Evolutionary conservation across 352 stramenopile species (phyloP).

Genomic region (Hyaloperonospora brassicae): DNA sequence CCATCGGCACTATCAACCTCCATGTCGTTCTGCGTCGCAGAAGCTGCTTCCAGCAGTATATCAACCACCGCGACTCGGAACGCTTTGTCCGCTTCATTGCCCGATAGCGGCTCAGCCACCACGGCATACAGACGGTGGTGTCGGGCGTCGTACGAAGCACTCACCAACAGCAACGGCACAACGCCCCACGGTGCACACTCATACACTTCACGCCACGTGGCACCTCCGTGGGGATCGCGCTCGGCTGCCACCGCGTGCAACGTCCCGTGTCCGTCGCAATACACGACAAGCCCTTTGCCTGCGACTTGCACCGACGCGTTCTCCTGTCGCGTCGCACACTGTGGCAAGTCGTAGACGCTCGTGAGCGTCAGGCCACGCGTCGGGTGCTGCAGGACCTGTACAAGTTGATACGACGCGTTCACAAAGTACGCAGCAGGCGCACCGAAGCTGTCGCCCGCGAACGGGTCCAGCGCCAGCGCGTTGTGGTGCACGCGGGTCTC

Average conservation of each 20-base stretch:
- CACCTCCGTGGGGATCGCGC: constrained; percentile 10
- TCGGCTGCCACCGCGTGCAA: constrained; percentile 48
- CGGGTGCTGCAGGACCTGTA: constrained; percentile 42
- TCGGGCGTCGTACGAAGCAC: constrained; percentile 37
- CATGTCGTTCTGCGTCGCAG: constrained; percentile 18
- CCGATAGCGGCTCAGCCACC: constrained; percentile 35
- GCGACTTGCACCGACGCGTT: constrained; percentile 59
- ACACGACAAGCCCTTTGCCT: constrained; percentile 48
- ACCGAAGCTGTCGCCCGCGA: constrained; percentile 29
- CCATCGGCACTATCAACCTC: constrained; percentile 29
- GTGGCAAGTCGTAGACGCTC: constrained; percentile 36
- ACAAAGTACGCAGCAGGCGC: constrained; percentile 58
- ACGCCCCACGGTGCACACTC: constrained; percentile 41
- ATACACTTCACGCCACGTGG: constrained; percentile 39
- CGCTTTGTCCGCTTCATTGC: constrained; percentile 38
- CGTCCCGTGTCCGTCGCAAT: constrained; percentile 51
- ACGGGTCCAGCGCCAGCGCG: constrained; percentile 46
- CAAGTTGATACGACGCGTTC: constrained; percentile 46
- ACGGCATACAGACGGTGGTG: constrained; percentile 37
- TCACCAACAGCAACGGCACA: constrained; percentile 35
- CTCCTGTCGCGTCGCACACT: constrained; percentile 35
- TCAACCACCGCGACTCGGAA: constrained; percentile 47
- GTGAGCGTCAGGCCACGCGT: constrained; percentile 13
- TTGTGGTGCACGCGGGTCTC: constrained; percentile 65
- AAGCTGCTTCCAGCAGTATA: constrained; percentile 18